Evolutionary conservation across 164 flowering plant species (phyloP), one percentile per base, ranked within the genome.

Genomic region (Annona squamosa): DNA sequence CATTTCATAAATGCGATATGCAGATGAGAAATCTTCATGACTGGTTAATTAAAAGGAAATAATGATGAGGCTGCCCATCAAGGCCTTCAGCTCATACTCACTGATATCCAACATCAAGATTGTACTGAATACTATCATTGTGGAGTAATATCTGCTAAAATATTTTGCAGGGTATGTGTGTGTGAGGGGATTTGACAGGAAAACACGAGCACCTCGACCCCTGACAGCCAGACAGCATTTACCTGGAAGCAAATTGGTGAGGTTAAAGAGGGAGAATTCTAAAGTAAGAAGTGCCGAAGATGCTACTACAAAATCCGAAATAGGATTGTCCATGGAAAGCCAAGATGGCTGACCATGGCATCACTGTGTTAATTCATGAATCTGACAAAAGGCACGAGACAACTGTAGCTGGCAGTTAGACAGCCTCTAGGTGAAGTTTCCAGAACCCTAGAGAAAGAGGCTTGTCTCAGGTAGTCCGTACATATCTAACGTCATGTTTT

Each of bases 161-260:
- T 73, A 9, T 62, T 48, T 76, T 84, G 84, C 92, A 94, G 98
- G 98, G 63, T 94, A 81, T 83, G 95, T 94, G 45, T 94, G 99
- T 75, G 97, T 90, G 4, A 86, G 99, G 73, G 99, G 98, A 71
- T 94, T 92, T 70, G 97, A 94, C 70, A 93, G 75, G 73, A 83
- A 80, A 82, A 77, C 78, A 9, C 78, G 97, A 59, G 90, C 92
- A 67, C 99, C 99, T 0, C 82, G 90, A 4, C 97, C 96, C 65
- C 86, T 94, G 1, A 72, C 70, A 63, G 87, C 87, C 48, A 88
- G 97, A 72, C 74, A 92, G 74, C 98, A 94, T 76, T 80, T 81
- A 62, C 81, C 90, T 65, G 91, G 90, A 77, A 93, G 95, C 74
- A 90, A 76, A 83, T 48, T 84, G 74, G 77, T 74, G 26, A 85